Conservation (phyloP, 768 basidiomycete species). For the Mycena indigotica region DNA sequence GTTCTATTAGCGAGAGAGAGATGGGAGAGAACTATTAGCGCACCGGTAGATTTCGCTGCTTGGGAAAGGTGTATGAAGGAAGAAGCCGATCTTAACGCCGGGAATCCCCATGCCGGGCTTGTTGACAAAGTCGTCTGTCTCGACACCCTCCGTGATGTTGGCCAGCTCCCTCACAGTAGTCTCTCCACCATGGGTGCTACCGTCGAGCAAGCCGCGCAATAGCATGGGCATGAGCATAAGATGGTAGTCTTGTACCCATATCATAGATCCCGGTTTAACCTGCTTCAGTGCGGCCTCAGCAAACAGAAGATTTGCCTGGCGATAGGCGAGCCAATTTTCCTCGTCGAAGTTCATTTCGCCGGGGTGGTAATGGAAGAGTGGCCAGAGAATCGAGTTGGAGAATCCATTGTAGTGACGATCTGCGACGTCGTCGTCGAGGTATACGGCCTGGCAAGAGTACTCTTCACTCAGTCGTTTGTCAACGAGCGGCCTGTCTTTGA, state of each 20-base stretch:
- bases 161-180: slow-evolving; percentile 63
- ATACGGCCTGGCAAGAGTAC: slow-evolving; percentile 96
- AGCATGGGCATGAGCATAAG: slow-evolving; percentile 98
- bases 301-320: slow-evolving; percentile 94
- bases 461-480: slow-evolving; percentile 92
- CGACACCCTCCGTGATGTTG: slow-evolving; percentile 73
- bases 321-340: slow-evolving; percentile 96
- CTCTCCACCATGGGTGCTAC: slow-evolving; percentile 55
- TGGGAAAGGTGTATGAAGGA: slow-evolving; percentile 98
- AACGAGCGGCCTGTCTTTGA: slow-evolving; percentile 87
- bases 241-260: slow-evolving; percentile 99
- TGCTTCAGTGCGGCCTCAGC: slow-evolving; percentile 85
- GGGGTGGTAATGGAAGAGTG: slow-evolving; percentile 98
- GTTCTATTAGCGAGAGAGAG: slow-evolving; percentile 1
- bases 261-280: slow-evolving; percentile 85
- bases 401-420: slow-evolving; percentile 98
- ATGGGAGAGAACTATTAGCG: slow-evolving; percentile 25
- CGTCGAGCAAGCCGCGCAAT: slow-evolving; percentile 85
- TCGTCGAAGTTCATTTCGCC: slow-evolving; percentile 99
- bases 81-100: slow-evolving; percentile 95
- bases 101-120: slow-evolving; percentile 44
- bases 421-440: slow-evolving; percentile 97
- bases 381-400: slow-evolving; percentile 99
- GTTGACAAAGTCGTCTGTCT: slow-evolving; percentile 46
- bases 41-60: slow-evolving; percentile 96